These are phyloP conservation scores for Boletus tomentosulus DNA, from an alignment of 768 basidiomycete genomes.

Conservation along the genomic window DNA sequence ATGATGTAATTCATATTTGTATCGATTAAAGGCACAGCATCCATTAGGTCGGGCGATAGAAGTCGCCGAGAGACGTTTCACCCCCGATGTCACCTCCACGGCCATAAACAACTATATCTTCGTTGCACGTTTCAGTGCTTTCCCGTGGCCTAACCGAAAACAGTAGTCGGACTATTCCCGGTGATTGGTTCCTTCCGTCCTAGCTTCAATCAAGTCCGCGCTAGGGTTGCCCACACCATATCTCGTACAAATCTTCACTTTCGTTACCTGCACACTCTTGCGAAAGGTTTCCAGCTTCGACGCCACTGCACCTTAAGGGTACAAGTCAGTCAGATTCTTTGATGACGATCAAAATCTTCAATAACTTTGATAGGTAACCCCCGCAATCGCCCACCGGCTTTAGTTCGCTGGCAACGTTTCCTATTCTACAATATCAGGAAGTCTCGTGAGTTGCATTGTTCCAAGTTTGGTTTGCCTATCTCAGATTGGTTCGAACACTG, in stretches of 20 bases:
- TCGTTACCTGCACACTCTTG: constrained; percentile 1
- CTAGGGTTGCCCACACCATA: background rate
- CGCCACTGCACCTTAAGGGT: constrained; percentile 2
- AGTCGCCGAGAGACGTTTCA: constrained; percentile 20
- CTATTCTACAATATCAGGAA: no score
- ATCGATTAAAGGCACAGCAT: constrained; percentile 4
- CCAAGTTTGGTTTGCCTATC: background rate
- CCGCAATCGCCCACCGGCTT: background rate
- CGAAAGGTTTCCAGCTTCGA: background rate
- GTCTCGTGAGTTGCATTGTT: background rate
- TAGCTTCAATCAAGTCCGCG: background rate
- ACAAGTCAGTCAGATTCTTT: constrained; percentile 8
- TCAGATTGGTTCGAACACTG: background rate
- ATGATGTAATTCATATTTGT: background rate
- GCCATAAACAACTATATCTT: background rate
- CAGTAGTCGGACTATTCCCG: constrained; percentile 9
- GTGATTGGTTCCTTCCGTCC: constrained; percentile 17
- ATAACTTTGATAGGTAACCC: background rate
- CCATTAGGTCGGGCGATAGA: constrained; percentile 12
- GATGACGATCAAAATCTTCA: background rate
- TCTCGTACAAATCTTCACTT: background rate
- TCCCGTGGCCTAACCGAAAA: constrained; percentile 10
- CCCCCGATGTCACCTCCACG: constrained; percentile 19
- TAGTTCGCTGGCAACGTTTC: background rate
- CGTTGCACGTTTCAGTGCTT: background rate